A percentile compares a stretch with the other conserved stretches of the same genome.
These are phyloP conservation scores for Lolium multiflorum DNA, from an alignment of 176 grass and related monocot genomes.

Conservation along the genomic window DNA sequence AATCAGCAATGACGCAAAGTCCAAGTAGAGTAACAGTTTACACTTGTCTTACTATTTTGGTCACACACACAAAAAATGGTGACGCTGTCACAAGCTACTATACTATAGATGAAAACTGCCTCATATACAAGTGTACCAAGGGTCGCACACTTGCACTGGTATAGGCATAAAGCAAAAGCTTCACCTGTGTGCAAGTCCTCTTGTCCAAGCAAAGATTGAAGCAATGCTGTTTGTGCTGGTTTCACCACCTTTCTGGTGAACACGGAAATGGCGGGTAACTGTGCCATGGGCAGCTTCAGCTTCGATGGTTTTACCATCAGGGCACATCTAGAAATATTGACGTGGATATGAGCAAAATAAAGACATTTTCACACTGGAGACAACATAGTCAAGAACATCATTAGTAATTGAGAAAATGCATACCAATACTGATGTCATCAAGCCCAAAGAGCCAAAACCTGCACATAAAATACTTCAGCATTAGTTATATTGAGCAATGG, in stretches of 20 bases:
- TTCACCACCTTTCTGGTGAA: constrained; percentile 95
- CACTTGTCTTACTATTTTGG: background rate
- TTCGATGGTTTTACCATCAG: constrained; percentile 98
- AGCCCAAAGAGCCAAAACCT: constrained; percentile 97
- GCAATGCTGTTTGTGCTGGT: constrained; percentile 99
- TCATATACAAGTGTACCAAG: background rate
- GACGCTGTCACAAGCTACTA: background rate
- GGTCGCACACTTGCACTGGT: background rate
- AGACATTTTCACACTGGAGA: background rate
- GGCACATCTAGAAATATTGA: constrained; percentile 71
- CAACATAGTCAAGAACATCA: constrained; percentile 20
- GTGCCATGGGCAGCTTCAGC: constrained; percentile 98
- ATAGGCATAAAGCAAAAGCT: constrained; percentile 5
- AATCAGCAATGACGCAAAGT: background rate
- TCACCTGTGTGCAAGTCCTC: constrained; percentile 95
- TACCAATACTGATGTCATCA: constrained; percentile 99
- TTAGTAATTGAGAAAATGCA: constrained; percentile 29
- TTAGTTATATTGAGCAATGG: constrained; percentile 3
- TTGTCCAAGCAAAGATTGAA: constrained; percentile 98
- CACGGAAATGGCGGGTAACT: constrained; percentile 94
- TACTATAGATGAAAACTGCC: background rate
- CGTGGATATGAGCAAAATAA: background rate
- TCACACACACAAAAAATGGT: constrained; percentile 3
- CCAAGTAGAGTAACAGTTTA: constrained; percentile 8
- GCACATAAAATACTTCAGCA: constrained; percentile 35